Base-by-base conservation (phyloP, 306 rosid genomes). In the Arachis stenosperma region DNA sequence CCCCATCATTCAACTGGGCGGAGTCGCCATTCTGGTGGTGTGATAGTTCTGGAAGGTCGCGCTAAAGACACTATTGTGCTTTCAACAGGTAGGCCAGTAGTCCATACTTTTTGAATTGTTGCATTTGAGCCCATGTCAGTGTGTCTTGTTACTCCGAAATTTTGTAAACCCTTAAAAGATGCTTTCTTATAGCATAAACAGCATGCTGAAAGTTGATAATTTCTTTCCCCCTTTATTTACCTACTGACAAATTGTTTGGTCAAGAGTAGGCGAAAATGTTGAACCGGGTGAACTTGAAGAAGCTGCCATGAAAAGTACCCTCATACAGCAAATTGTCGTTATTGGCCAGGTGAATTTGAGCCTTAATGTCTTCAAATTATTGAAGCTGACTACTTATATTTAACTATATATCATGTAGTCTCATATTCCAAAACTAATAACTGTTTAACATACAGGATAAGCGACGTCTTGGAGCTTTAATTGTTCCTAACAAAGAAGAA, bases 61-160 rank as follows among this genome's bases (percentile, higher is more conserved):
- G 96, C 90, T 22, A 93, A 93, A 82, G 98, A 93, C 75, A 93
- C 98, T 3, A 93, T 93, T 75, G 98, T 93, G 59, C 98, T 93
- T 70, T 91, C 84, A 71, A 84, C 97, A 74, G 98, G 98, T 93
- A 83, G 70, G 54, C 61, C 39, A 42, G 17, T 65, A 51, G 41
- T 76, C 69, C 1, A 1, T 4, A 6, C 3, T 43, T 22, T 6
- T 42, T 42, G 7, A 42, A 42, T 6, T 42, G 46, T 42, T 42
- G 7, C 46, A 36, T 6, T 59, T 48, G 37, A 36, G 40, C 11
- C 4, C 9, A 4, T 39, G 64, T 33, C 4, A 33, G 37, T 33
- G 37, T 33, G 37, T 33, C 37, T 33, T 33, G 37, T 33, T 44
- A 40, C 42, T 76, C 12, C 7, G 5, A 3, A 7, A 8, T 40